These are phyloP conservation scores for Coemansia erecta DNA, from an alignment of 192 early-diverging fungal species.

Conservation along the genomic window DNA sequence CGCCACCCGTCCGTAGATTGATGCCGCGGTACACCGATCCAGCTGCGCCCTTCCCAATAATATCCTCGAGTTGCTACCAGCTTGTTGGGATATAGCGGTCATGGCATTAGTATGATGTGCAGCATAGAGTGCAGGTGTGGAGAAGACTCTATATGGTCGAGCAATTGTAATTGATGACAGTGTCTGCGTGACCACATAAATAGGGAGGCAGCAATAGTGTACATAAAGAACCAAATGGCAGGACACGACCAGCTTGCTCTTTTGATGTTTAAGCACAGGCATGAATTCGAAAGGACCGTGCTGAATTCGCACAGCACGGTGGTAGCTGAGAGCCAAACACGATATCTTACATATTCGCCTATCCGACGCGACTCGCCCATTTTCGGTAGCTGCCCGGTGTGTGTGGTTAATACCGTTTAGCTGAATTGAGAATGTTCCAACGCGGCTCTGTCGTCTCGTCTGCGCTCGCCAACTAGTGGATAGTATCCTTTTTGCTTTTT, in stretches of 20 bases:
- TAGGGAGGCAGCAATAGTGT: too few relatives aligned
- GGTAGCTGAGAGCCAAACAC: neutral
- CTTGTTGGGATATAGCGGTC: neutral
- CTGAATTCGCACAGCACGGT: too few relatives aligned
- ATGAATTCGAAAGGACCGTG: neutral
- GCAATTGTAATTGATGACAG: too few relatives aligned
- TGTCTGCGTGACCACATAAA: too few relatives aligned
- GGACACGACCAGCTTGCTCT: too few relatives aligned
- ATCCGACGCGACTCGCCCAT: conserved; percentile 49
- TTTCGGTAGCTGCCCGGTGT: neutral
- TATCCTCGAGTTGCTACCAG: conserved; percentile 64
- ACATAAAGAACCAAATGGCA: too few relatives aligned
- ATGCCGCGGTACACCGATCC: conserved; percentile 71
- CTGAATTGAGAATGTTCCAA: neutral
- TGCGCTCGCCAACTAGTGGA: too few relatives aligned
- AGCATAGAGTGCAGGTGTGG: too few relatives aligned
- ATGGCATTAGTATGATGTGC: neutral
- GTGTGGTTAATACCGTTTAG: neutral
- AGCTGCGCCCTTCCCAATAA: conserved; percentile 72
- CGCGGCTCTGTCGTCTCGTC: too few relatives aligned
- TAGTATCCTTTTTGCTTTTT: too few relatives aligned
- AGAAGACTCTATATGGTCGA: too few relatives aligned
- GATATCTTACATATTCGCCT: conserved; percentile 49
- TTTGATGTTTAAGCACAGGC: neutral
- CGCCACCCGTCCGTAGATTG: conserved; percentile 63